These are phyloP conservation scores for Diplodia mutila DNA, from an alignment of 2,329 filamentous ascomycete species.

Conservation along the genomic window DNA sequence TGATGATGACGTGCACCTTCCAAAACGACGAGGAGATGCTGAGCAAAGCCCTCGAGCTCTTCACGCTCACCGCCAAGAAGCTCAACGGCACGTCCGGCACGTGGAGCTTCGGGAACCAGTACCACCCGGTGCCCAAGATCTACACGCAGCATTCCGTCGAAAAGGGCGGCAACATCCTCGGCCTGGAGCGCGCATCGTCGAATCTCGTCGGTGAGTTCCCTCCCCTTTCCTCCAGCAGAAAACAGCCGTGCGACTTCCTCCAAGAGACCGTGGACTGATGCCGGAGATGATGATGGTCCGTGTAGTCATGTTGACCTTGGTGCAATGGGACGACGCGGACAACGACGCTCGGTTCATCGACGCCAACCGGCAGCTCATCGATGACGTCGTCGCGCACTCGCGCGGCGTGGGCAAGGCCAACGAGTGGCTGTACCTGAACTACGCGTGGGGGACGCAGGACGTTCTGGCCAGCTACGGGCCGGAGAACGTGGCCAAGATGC, in stretches of 20 bases:
- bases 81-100: slow-evolving; percentile 31
- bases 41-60: slow-evolving; percentile 44
- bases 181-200: slow-evolving; percentile 28
- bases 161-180: slow-evolving; percentile 29
- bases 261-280: neutral
- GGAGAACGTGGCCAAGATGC: slow-evolving; percentile 27
- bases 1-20: slow-evolving; percentile 34
- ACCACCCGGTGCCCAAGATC: slow-evolving; percentile 28
- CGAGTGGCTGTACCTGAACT: slow-evolving; percentile 21
- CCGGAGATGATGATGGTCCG: neutral
- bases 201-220: slow-evolving; percentile 26
- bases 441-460: slow-evolving; percentile 19
- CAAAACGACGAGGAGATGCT: slow-evolving; percentile 42
- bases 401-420: neutral
- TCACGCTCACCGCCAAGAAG: slow-evolving; percentile 42
- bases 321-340: neutral
- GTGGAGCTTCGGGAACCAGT: slow-evolving; percentile 27
- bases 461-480: slow-evolving; percentile 32
- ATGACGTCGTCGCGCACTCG: neutral
- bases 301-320: neutral
- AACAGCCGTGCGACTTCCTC: neutral
- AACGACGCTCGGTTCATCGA: neutral
- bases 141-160: slow-evolving; percentile 11
- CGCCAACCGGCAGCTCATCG: neutral
- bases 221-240: neutral